Conservation (phyloP, 495 filamentous ascomycete genomes). For the Hyaloscypha variabilis region DNA sequence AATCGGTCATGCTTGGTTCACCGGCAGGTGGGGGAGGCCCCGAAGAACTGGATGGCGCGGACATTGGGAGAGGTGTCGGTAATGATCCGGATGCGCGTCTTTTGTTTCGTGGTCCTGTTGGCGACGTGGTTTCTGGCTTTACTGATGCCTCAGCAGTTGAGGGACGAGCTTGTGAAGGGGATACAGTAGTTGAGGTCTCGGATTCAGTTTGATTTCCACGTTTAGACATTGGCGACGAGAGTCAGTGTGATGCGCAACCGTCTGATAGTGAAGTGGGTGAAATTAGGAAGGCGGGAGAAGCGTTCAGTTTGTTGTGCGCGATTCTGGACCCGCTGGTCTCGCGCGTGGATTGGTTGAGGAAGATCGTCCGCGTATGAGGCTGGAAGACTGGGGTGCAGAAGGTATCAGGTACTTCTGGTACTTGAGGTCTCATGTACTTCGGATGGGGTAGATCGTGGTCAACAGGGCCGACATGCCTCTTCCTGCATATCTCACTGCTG, state of each 20-base stretch:
- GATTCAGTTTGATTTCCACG: conserved; percentile 27
- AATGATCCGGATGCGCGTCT: conserved; percentile 24
- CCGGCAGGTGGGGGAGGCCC: conserved; percentile 9
- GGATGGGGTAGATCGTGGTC: conserved; percentile 17
- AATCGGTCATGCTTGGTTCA: conserved; percentile 28
- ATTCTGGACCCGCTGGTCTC: conserved; percentile 15
- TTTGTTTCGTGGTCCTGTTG: conserved; percentile 27
- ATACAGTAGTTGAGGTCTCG: conserved; percentile 15
- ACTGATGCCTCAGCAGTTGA: conserved; percentile 19
- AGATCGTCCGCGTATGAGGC: conserved; percentile 15
- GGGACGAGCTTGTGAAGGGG: conserved; percentile 23
- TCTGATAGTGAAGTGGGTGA: conserved; percentile 17
- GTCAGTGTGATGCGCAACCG: conserved; percentile 1
- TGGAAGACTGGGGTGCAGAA: conserved; percentile 27
- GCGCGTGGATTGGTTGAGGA: conserved; percentile 25
- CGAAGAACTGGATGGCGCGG: conserved; percentile 16
- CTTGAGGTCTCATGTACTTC: conserved; percentile 30
- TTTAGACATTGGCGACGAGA: conserved; percentile 30
- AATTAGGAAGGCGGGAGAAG: conserved; percentile 21
- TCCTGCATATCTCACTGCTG: conserved; percentile 26
- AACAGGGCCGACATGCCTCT: conserved; percentile 28
- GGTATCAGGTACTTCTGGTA: conserved; percentile 25
- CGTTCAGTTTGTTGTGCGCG: conserved; percentile 22
- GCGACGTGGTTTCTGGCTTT: conserved; percentile 24
- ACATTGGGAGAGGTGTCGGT: conserved; percentile 23